A percentile compares a stretch with the other conserved stretches of the same genome.
These are phyloP conservation scores for Harringtonia lauricola DNA, from an alignment of 2,329 filamentous ascomycete genomes.

Conservation along the genomic window DNA sequence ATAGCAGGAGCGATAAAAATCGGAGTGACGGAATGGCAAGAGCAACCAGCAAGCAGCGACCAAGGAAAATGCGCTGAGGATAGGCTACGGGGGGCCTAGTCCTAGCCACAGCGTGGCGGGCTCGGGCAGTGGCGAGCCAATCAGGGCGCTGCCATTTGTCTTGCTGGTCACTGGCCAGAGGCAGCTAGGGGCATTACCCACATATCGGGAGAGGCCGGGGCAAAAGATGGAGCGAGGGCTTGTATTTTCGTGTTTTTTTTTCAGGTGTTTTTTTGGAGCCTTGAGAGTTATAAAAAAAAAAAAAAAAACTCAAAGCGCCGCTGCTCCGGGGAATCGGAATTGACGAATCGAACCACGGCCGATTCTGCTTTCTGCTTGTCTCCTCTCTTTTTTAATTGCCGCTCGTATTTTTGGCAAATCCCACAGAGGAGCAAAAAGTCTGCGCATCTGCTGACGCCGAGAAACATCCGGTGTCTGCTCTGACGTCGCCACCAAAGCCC, in stretches of 20 bases:
- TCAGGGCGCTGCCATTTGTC: conserved; percentile 9
- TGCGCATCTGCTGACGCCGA: neutral
- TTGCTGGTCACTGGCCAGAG: neutral
- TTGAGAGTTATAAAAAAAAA: neutral
- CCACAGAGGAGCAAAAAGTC: no score
- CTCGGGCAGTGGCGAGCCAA: conserved; percentile 6
- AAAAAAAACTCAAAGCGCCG: neutral
- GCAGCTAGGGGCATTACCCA: neutral
- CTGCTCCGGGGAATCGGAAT: conserved; percentile 2
- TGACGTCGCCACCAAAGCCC: neutral
- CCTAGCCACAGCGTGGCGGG: neutral
- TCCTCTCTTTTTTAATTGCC: neutral
- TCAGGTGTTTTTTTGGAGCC: neutral
- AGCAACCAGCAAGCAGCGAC: neutral
- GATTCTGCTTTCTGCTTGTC: neutral
- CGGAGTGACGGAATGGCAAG: conserved; percentile 3
- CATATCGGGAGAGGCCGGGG: conserved; percentile 11
- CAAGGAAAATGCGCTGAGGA: neutral
- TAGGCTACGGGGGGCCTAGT: neutral
- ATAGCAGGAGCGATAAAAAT: neutral
- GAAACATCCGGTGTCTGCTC: neutral
- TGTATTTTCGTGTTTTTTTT: neutral
- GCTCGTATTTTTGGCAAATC: neutral
- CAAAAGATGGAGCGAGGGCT: neutral
- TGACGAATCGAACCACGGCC: conserved; percentile 9